phyloP scores from a whole-genome alignment of 2,329 filamentous ascomycete species.

The Aspergillus sp. region DNA sequence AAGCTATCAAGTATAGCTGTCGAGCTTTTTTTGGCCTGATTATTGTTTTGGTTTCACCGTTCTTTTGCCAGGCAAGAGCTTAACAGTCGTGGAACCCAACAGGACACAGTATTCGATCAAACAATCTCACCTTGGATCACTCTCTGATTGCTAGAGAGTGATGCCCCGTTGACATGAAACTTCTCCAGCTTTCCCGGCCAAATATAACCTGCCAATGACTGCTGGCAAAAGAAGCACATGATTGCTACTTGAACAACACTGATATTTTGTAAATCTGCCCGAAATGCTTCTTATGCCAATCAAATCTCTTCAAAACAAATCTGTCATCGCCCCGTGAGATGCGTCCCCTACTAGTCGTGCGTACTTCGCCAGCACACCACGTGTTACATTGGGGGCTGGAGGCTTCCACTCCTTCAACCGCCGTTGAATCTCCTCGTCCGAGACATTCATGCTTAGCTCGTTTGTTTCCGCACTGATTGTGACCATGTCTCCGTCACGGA shows the following conservation, averaged over 20 bases:
- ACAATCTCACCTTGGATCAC: neutral
- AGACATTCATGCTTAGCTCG: slow-evolving; percentile 70
- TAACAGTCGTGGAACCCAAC: neutral
- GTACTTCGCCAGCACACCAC: slow-evolving; percentile 90
- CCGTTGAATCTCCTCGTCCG: slow-evolving; percentile 70
- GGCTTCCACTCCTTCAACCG: slow-evolving; percentile 70
- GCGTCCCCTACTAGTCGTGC: slow-evolving; percentile 85
- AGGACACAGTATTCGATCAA: neutral
- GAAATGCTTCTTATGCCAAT: neutral
- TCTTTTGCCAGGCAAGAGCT: neutral
- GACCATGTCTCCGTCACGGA: slow-evolving; percentile 77
- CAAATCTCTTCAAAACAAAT: slow-evolving; percentile 60
- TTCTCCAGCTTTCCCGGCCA: neutral
- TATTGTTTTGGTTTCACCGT: neutral
- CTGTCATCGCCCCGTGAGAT: slow-evolving; percentile 87
- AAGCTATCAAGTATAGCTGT: neutral
- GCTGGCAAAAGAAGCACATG: neutral
- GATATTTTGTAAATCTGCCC: neutral
- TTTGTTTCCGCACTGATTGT: slow-evolving; percentile 86
- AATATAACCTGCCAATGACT: neutral
- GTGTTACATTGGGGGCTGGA: slow-evolving; percentile 73
- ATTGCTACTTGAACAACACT: neutral
- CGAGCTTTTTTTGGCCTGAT: neutral
- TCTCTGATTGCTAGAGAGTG: neutral
- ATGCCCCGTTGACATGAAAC: neutral